Base-by-base conservation (phyloP, 805 yeast genomes). In the Teunomyces aglyptinius region DNA sequence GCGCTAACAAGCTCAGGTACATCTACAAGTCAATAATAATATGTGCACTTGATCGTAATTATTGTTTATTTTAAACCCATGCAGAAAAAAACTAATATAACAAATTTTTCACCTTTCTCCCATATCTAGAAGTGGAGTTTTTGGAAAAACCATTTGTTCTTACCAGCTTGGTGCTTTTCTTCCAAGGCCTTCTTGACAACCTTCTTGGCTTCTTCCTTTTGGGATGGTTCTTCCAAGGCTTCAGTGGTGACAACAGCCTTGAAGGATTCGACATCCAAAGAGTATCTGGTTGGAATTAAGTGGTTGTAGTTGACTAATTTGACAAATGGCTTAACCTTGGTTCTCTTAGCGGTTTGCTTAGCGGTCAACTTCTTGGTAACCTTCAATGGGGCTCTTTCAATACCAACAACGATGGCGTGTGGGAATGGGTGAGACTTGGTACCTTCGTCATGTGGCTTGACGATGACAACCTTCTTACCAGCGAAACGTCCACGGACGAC, bases 401-500 rank as follows among this genome's bases (percentile, higher is more conserved):
- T 85, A 85, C 99, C 99, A 63, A 96, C 98, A 70, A 94, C 99
- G 67, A 94, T 83, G 74, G 99, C 99, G 70, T 94, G 98, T 75
- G 97, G 96, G 88, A 90, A 94, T 70, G 95, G 94, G 83, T 92
- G 97, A 59, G 94, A 74, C 82, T 94, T 94, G 81, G 98, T 82
- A 74, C 99, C 99, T 71, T 94, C 97, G 72, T 94, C 98, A 75
- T 88, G 95, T 65, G 97, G 94, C 80, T 89, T 90, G 74, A 94
- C 91, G 73, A 94, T 90, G 75, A 94, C 99, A 63, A 94, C 99
- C 87, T 94, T 94, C 88, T 91, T 92, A 83, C 99, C 99, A 76
- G 99, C 99, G 89, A 83, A 92, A 83, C 99, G 94, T 73, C 99
- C 99, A 78, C 98, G 92, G 78, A 91, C 96, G 76, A 94, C 91